Percentiles rank a stretch among this genome's conserved stretches.
These are phyloP conservation scores for Acer yangbiense DNA, from an alignment of 345 rosid species.

Conservation along the genomic window DNA sequence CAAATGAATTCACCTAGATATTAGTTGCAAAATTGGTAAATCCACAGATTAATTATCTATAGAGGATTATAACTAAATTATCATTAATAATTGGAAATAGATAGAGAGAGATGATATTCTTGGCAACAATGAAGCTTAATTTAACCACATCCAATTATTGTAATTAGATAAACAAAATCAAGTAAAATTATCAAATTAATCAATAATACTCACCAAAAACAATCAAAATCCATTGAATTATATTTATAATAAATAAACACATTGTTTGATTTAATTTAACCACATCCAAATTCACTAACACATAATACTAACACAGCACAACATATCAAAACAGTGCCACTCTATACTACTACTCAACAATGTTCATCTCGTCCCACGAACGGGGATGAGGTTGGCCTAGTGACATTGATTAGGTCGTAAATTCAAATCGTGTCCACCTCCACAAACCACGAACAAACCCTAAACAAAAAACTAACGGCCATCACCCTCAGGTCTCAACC, in stretches of 20 bases:
- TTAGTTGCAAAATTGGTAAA: not conserved
- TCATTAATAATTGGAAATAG: too few relatives aligned
- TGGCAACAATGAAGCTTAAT: too few relatives aligned
- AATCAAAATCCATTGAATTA: not conserved
- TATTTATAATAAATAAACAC: not conserved
- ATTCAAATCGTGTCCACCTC: too few relatives aligned
- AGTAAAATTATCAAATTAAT: not conserved
- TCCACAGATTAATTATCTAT: not conserved
- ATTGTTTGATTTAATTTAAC: slow-evolving; percentile 2
- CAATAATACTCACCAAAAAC: not conserved
- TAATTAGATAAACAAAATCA: not conserved
- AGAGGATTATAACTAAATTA: not conserved
- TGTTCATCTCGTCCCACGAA: not conserved
- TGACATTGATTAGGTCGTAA: too few relatives aligned
- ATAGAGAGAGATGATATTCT: too few relatives aligned
- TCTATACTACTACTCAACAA: not conserved
- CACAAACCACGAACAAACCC: too few relatives aligned
- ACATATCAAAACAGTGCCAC: not conserved
- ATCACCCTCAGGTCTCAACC: not conserved
- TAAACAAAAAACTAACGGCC: not conserved
- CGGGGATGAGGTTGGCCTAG: too few relatives aligned
- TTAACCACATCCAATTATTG: too few relatives aligned
- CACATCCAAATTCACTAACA: not conserved
- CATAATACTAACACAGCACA: not conserved
- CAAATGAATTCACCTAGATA: not conserved